phyloP scores from a whole-genome alignment of 306 rosid species.

The Datisca glomerata region DNA sequence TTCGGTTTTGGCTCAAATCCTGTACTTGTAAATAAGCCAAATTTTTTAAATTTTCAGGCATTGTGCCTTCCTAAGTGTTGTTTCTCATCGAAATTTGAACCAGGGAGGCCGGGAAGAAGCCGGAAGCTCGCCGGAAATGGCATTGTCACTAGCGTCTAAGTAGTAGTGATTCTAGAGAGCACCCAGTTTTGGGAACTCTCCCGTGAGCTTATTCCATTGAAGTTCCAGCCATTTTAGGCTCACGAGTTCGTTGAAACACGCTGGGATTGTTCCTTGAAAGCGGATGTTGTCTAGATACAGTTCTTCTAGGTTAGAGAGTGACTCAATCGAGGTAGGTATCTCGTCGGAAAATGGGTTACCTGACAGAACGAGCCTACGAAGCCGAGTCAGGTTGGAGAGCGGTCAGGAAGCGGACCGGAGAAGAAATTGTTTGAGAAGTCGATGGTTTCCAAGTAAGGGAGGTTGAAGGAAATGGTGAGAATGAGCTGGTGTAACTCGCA shows the following conservation, averaged over 20 bases:
- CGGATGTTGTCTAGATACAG: not conserved
- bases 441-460: constrained; percentile 57
- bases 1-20: constrained; percentile 53
- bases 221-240: constrained; percentile 11
- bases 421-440: constrained; percentile 63
- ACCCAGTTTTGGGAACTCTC: constrained; percentile 6
- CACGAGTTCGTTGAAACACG: not conserved
- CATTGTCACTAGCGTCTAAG: constrained; percentile 48
- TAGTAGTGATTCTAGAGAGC: not conserved
- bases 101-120: constrained; percentile 34
- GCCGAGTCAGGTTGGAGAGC: constrained; percentile 37
- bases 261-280: not conserved
- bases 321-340: constrained; percentile 38
- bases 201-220: constrained; percentile 7
- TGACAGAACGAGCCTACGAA: constrained; percentile 51
- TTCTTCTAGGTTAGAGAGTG: not conserved
- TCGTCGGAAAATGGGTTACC: constrained; percentile 46
- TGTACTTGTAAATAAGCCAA: constrained; percentile 37
- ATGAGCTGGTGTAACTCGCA: constrained; percentile 3
- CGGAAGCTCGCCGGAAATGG: constrained; percentile 34
- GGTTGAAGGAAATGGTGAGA: constrained; percentile 41
- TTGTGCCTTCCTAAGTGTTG: constrained; percentile 35
- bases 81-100: constrained; percentile 15
- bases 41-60: constrained; percentile 15
- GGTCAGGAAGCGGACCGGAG: constrained; percentile 47